Evolutionary conservation across 768 basidiomycete genomes (phyloP).

Genomic region (Phanerochaete sordida): DNA sequence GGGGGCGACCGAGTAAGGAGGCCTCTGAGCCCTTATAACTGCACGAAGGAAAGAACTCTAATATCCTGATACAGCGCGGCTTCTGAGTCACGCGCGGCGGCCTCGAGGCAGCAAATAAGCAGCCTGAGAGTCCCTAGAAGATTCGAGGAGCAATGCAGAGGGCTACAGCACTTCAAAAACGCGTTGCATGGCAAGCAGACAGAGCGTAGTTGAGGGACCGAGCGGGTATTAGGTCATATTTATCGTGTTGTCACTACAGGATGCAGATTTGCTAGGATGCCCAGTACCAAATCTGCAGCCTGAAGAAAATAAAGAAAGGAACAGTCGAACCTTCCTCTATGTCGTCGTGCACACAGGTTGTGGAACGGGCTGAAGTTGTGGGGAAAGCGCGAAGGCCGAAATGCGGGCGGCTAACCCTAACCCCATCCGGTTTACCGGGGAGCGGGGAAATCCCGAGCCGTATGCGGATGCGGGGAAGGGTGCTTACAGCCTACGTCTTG

Average conservation of each 20-base stretch:
- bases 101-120: background rate
- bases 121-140: background rate
- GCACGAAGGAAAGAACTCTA: background rate
- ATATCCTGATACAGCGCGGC: constrained; percentile 2
- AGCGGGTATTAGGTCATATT: background rate
- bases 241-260: background rate
- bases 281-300: background rate
- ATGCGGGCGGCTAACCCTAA: background rate
- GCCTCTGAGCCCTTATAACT: background rate
- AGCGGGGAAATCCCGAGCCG: background rate
- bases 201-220: background rate
- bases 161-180: background rate
- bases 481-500: background rate
- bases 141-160: background rate
- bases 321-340: no score
- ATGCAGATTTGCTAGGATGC: background rate
- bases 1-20: background rate
- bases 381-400: background rate
- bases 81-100: background rate
- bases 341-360: background rate
- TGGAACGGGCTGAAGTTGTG: background rate
- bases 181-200: background rate
- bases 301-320: background rate
- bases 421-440: background rate
- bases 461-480: background rate